Conservation (phyloP, 305 asterid genomes). For the Withania somnifera region DNA sequence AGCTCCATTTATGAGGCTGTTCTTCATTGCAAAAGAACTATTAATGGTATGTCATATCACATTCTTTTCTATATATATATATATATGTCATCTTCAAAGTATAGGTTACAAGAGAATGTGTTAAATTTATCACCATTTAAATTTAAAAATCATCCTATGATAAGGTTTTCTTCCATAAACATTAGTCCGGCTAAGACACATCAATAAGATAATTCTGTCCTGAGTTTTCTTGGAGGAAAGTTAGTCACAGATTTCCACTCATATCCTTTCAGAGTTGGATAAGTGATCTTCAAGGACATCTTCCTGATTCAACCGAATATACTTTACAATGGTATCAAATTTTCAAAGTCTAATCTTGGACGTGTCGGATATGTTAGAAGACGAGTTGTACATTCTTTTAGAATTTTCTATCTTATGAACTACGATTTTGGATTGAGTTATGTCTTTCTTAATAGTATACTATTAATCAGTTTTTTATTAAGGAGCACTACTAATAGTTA, state of each 20-base stretch:
- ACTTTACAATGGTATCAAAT: neutral
- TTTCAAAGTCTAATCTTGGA: neutral
- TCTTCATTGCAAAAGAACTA: constrained; percentile 77
- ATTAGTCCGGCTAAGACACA: too few species aligned
- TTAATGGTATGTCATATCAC: constrained; percentile 4
- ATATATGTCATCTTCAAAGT: too few species aligned
- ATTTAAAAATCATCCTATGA: too few species aligned
- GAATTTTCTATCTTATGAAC: neutral
- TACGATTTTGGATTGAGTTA: neutral
- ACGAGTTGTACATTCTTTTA: neutral
- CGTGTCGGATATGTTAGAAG: neutral
- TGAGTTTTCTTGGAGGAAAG: too few species aligned
- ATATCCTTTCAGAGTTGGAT: too few species aligned
- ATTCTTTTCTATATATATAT: too few species aligned
- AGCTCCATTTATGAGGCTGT: constrained; percentile 80
- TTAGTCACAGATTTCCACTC: neutral
- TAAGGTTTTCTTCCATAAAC: neutral
- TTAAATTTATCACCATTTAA: neutral
- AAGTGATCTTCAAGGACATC: neutral
- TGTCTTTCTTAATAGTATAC: neutral
- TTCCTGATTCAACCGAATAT: too few species aligned
- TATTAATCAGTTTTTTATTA: neutral
- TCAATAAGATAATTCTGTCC: neutral
- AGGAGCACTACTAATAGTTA: neutral
- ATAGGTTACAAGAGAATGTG: too few species aligned